Conservation (phyloP, 2,329 filamentous ascomycete species). For the Hirsutella rhossiliensis region DNA sequence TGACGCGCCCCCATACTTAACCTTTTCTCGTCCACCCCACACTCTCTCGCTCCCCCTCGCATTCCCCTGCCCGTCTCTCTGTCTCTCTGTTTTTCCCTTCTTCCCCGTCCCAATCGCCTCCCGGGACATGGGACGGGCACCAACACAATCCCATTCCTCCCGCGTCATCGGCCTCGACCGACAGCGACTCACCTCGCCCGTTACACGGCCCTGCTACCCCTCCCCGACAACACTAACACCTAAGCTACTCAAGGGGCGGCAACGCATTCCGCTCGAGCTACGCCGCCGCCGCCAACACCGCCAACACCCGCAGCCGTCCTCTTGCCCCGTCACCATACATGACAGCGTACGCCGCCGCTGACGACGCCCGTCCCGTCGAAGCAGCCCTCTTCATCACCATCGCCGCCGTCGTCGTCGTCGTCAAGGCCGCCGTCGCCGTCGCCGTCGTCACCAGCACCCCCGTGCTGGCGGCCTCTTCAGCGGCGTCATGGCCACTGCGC, state of each 20-base stretch:
- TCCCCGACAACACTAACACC: no score
- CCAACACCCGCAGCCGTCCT: neutral
- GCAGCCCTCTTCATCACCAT: neutral
- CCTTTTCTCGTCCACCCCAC: no score
- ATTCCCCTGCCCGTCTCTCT: no score
- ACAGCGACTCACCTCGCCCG: no score
- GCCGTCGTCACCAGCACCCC: slow-evolving; percentile 3
- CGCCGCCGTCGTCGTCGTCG: neutral
- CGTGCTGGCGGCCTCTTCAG: slow-evolving; percentile 6
- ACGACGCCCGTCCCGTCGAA: neutral
- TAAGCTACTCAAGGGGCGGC: neutral
- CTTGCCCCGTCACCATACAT: neutral
- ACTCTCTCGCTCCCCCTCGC: no score
- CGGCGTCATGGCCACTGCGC: slow-evolving; percentile 19
- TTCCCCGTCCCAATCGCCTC: no score
- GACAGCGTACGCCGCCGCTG: neutral
- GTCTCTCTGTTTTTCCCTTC: no score
- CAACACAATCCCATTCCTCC: no score
- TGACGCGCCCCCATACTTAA: no score
- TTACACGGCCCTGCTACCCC: no score
- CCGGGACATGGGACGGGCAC: no score
- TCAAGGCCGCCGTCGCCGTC: neutral
- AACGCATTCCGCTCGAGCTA: neutral
- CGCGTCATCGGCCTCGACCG: no score
- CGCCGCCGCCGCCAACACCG: neutral